A percentile compares a stretch with the other conserved stretches of the same genome.
Evolutionary conservation across 2,329 filamentous ascomycete genomes (phyloP).

Genomic region (Epicoccum sorghinum): DNA sequence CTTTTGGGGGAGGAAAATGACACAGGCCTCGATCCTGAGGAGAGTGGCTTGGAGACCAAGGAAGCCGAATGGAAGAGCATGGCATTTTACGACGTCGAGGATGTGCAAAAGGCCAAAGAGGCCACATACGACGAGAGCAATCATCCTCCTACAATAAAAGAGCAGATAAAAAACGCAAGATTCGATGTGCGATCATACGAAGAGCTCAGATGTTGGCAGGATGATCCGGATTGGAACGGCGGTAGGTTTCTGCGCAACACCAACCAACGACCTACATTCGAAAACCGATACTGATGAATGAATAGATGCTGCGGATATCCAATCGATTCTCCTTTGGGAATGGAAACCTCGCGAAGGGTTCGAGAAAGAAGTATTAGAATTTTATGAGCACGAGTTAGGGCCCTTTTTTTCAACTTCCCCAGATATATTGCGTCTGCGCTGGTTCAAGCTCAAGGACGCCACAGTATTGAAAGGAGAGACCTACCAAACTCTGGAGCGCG

Average conservation of each 20-base stretch:
- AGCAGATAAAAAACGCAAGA: neutral
- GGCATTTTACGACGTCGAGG: constrained; percentile 4
- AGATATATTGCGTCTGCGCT: constrained; percentile 10
- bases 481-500: neutral
- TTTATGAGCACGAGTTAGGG: constrained; percentile 4
- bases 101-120: neutral
- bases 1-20: constrained; percentile 5
- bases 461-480: neutral
- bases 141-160: neutral
- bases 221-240: constrained; percentile 11
- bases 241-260: neutral
- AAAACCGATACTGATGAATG: neutral
- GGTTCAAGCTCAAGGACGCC: constrained; percentile 8
- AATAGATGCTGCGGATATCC: constrained; percentile 7
- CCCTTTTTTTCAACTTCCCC: constrained; percentile 4
- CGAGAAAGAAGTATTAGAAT: constrained; percentile 7
- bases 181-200: constrained; percentile 7
- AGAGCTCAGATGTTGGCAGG: neutral
- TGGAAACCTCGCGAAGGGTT: constrained; percentile 4
- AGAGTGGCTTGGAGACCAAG: constrained; percentile 1
- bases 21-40: constrained; percentile 3
- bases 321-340: constrained; percentile 7
- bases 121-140: constrained; percentile 2
- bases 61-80: constrained; percentile 6
- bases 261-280: neutral